phyloP scores from a whole-genome alignment of 352 stramenopile genomes.

The Globisporangium apiculatum region DNA sequence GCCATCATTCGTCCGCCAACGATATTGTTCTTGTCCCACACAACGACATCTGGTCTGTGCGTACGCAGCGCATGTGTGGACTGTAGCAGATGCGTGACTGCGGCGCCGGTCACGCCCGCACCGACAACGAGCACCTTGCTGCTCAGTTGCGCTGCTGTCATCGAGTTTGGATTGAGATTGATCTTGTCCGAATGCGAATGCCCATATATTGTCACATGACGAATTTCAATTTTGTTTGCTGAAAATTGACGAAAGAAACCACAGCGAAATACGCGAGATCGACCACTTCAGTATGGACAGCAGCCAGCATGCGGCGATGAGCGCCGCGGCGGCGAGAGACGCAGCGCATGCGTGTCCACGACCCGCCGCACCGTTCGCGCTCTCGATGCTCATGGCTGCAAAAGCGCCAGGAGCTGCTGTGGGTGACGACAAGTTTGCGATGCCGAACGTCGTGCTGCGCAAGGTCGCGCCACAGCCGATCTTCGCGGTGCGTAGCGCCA shows the following conservation, averaged over 20 bases:
- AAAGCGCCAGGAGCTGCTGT: slow-evolving; percentile 5
- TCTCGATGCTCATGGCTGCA: slow-evolving; percentile 19
- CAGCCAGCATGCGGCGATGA: not conserved
- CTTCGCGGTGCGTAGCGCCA: slow-evolving; percentile 40
- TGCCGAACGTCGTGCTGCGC: slow-evolving; percentile 50
- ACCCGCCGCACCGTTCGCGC: slow-evolving; percentile 31
- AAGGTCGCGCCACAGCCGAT: slow-evolving; percentile 66
- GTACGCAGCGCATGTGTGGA: slow-evolving; percentile 18
- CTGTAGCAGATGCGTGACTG: slow-evolving; percentile 42
- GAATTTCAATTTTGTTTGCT: not conserved
- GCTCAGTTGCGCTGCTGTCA: slow-evolving; percentile 13
- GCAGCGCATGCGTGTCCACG: not conserved
- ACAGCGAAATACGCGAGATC: not conserved
- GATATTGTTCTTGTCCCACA: slow-evolving; percentile 76
- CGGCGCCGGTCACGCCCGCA: slow-evolving; percentile 50
- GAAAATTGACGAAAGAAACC: not conserved
- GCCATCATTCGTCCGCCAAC: slow-evolving; percentile 59
- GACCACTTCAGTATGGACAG: not conserved
- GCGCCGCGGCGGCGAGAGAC: no score
- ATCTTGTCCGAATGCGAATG: not conserved
- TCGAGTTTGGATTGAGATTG: not conserved
- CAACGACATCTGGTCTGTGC: slow-evolving; percentile 23
- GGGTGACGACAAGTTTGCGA: slow-evolving; percentile 22
- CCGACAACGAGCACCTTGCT: slow-evolving; percentile 53
- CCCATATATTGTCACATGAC: no score